Conservation (phyloP, 192 early-diverging fungal species). For the Diversispora eburnea region DNA sequence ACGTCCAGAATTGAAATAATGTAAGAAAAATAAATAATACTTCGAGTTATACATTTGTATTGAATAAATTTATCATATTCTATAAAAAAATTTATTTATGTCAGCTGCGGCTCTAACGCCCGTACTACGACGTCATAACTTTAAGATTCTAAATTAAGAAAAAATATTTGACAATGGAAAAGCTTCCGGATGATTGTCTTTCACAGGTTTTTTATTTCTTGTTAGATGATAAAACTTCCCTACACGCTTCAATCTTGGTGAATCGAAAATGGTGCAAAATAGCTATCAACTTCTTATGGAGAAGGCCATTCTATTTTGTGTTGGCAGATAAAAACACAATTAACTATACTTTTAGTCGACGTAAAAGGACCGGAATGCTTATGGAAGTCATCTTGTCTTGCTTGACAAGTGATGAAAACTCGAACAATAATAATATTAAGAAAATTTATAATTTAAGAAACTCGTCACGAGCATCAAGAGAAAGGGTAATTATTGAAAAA, state of each 20-base stretch:
- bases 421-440: background rate
- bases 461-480: background rate
- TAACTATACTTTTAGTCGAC: background rate
- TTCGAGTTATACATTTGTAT: no score
- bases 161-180: background rate
- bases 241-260: slow-evolving; percentile 6
- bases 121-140: no score
- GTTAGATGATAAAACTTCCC: background rate
- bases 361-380: slow-evolving; percentile 2
- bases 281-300: slow-evolving; percentile 17
- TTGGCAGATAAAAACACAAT: background rate
- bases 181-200: slow-evolving; percentile 6
- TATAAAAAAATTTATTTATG: no score
- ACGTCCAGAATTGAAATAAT: no score
- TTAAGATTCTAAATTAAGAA: background rate
- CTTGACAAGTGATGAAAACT: slow-evolving; percentile 4
- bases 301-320: slow-evolving; percentile 5
- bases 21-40: no score
- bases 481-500: background rate
- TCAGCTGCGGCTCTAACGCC: no score
- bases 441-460: background rate
- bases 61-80: no score
- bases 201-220: slow-evolving; percentile 1
- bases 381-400: background rate
- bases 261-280: slow-evolving; percentile 12